Conservation (phyloP, 2,329 filamentous ascomycete species). For the Fusarium sp. region DNA sequence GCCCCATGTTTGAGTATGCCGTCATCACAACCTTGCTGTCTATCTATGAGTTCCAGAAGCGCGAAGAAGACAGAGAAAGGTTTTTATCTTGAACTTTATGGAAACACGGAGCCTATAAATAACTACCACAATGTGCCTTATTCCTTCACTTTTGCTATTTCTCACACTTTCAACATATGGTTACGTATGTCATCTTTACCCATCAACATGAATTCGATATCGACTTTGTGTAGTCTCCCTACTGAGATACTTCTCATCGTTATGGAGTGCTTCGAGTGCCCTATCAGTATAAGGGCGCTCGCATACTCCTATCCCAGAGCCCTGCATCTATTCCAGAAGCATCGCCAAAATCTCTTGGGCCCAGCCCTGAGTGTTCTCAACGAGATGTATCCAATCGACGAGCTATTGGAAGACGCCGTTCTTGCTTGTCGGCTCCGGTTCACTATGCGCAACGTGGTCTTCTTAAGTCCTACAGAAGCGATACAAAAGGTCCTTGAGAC, state of each 20-base stretch:
- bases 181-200: no score
- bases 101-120: not conserved
- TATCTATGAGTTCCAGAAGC: not conserved
- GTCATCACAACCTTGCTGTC: not conserved
- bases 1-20: not conserved
- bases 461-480: no score
- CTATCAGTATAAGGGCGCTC: not conserved
- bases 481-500: no score
- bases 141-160: rapidly evolving
- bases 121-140: rapidly evolving
- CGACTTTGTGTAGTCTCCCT: not conserved
- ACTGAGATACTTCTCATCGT: not conserved
- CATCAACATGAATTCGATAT: not conserved
- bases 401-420: no score
- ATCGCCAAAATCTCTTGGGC: no score
- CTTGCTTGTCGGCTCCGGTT: no score
- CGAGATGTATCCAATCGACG: no score
- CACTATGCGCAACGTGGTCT: no score
- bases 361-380: no score
- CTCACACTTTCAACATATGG: rapidly evolving
- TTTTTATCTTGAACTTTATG: not conserved
- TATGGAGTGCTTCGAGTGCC: not conserved
- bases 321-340: not conserved
- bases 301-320: not conserved
- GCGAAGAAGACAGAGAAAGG: not conserved